A percentile compares a stretch with the other conserved stretches of the same genome.
Evolutionary conservation across 129 eudicot species (phyloP).

Genomic region (Artemisia tridentata): DNA sequence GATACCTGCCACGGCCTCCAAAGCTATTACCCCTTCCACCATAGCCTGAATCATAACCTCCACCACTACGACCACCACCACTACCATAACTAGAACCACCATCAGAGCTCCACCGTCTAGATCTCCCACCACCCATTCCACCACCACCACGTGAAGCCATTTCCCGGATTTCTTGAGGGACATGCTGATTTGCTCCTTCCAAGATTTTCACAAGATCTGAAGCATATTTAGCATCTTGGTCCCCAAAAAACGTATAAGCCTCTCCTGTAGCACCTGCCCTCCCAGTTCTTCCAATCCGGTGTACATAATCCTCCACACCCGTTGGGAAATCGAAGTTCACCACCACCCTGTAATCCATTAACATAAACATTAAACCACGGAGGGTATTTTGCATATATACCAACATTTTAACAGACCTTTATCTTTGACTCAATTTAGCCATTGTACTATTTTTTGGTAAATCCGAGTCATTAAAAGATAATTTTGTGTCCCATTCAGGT

Average conservation of each 20-base stretch:
- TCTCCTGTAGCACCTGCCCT: conserved; percentile 98
- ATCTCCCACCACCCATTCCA: conserved; percentile 68
- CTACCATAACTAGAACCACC: conserved; percentile 47
- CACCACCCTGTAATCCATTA: conserved; percentile 59
- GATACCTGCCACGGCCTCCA: conserved; percentile 52
- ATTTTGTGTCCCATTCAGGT: too few species aligned
- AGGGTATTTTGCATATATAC: neutral
- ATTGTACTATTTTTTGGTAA: too few species aligned
- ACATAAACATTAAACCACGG: neutral
- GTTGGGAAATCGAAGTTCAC: conserved; percentile 93
- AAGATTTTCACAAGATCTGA: conserved; percentile 74
- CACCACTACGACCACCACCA: conserved; percentile 49
- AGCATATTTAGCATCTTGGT: conserved; percentile 83
- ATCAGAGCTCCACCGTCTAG: conserved; percentile 78
- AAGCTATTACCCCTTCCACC: conserved; percentile 65
- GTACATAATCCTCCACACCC: conserved; percentile 96
- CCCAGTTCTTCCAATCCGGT: conserved; percentile 97
- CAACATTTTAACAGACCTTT: conserved; percentile 41
- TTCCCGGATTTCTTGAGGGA: conserved; percentile 72
- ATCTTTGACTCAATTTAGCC: too few species aligned
- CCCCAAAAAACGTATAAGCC: conserved; percentile 80
- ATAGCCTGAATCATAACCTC: conserved; percentile 45
- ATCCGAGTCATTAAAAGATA: too few species aligned
- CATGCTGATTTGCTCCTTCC: conserved; percentile 91
- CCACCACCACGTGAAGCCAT: conserved; percentile 95